Conservation (phyloP, 1,139 yeast species). For the Candida sanyaensis region DNA sequence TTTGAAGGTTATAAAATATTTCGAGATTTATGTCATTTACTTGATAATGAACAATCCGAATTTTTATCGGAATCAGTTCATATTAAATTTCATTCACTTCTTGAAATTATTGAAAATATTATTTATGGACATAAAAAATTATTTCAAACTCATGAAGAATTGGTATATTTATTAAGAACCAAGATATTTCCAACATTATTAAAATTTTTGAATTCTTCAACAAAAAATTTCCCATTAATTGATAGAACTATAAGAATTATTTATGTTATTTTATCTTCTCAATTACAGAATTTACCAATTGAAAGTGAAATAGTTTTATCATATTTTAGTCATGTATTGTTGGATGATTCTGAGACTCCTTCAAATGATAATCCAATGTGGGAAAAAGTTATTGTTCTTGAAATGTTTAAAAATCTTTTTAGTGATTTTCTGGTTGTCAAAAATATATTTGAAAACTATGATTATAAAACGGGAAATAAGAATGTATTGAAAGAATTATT, state of each 20-base stretch:
- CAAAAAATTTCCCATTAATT: constrained; percentile 61
- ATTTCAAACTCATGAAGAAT: constrained; percentile 62
- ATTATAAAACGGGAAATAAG: constrained; percentile 56
- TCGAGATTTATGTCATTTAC: constrained; percentile 67
- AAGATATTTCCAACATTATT: constrained; percentile 75
- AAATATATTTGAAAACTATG: constrained; percentile 62
- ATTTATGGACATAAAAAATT: constrained; percentile 54
- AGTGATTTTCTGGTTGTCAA: constrained; percentile 55
- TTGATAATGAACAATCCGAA: constrained; percentile 58
- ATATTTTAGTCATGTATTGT: constrained; percentile 65
- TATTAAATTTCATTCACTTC: constrained; percentile 67
- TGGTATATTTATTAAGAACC: constrained; percentile 63
- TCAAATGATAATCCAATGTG: constrained; percentile 35
- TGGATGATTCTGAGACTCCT: constrained; percentile 19
- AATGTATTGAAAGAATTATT: constrained; percentile 63
- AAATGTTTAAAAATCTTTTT: constrained; percentile 64
- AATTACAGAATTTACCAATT: constrained; percentile 60
- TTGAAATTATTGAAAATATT: constrained; percentile 78
- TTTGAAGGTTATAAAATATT: constrained; percentile 72
- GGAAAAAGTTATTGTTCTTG: constrained; percentile 75
- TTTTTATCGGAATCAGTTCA: constrained; percentile 48
- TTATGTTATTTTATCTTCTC: constrained; percentile 59
- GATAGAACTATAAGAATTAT: constrained; percentile 76
- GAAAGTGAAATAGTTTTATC: constrained; percentile 84
- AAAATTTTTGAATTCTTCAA: constrained; percentile 50